A percentile compares a stretch with the other conserved stretches of the same genome.
These are phyloP conservation scores for Citrullus mucosospermus DNA, from an alignment of 306 rosid species.

Conservation along the genomic window DNA sequence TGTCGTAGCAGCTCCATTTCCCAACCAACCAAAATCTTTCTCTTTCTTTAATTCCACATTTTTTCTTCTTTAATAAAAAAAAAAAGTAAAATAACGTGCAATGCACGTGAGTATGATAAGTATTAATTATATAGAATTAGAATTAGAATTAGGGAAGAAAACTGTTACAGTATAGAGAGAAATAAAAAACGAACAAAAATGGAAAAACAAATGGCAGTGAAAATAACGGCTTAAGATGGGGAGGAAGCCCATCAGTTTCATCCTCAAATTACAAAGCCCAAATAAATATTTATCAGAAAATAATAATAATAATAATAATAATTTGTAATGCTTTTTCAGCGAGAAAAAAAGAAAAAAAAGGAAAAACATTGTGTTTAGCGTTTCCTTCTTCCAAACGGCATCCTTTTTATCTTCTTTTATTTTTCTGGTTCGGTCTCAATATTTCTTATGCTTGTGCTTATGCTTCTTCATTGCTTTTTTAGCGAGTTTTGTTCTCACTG, in stretches of 20 bases:
- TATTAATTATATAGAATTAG: background rate
- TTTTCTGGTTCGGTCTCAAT: background rate
- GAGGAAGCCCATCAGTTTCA: background rate
- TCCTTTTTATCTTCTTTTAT: background rate
- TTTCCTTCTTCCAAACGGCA: slow-evolving; percentile 4
- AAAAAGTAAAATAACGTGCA: background rate
- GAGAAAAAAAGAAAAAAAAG: background rate
- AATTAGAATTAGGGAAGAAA: background rate
- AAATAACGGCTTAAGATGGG: background rate
- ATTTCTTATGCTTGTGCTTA: background rate
- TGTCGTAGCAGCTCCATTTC: slow-evolving; percentile 7
- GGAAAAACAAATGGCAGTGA: background rate
- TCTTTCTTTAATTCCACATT: background rate
- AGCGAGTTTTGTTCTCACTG: slow-evolving; percentile 15
- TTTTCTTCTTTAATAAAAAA: background rate
- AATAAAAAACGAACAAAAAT: background rate
- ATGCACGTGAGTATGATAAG: background rate
- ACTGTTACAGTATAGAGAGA: background rate
- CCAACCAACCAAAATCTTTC: background rate
- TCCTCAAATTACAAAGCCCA: slow-evolving; percentile 20
- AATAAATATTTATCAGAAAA: slow-evolving; percentile 2
- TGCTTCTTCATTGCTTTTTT: slow-evolving; percentile 5
- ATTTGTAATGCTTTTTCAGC: background rate
- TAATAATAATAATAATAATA: no score
- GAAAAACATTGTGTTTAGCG: background rate